A percentile compares a stretch with the other conserved stretches of the same genome.
Evolutionary conservation across 23 red algal genomes (phyloP).

Genomic region (Chondrus crispus): DNA sequence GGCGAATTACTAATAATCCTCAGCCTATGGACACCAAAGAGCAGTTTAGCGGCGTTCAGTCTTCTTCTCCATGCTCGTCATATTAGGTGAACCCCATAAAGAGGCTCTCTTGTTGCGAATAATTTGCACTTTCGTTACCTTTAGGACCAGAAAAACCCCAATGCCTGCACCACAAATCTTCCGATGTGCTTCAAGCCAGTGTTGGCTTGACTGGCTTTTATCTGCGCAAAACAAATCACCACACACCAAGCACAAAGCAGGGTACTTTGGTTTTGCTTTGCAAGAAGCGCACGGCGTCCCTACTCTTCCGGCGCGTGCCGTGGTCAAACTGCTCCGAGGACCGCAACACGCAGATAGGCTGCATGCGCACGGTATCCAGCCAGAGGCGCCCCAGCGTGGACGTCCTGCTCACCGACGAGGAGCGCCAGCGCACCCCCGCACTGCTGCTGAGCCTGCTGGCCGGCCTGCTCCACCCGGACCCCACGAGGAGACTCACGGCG

Average conservation of each 20-base stretch:
- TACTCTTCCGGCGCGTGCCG: background rate
- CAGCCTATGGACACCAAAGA: too few species aligned
- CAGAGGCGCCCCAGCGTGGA: background rate
- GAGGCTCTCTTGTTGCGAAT: conserved; percentile 49
- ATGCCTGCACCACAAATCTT: conserved; percentile 55
- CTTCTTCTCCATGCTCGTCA: conserved; percentile 88
- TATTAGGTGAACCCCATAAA: conserved; percentile 66
- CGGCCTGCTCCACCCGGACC: background rate
- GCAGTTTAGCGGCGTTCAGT: too few species aligned
- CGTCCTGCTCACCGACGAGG: background rate
- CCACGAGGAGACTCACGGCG: background rate
- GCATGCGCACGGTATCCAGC: background rate
- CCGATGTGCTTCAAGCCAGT: conserved; percentile 27
- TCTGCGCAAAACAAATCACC: conserved; percentile 59
- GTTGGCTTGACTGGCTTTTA: background rate
- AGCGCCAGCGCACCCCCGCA: background rate
- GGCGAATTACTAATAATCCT: too few species aligned
- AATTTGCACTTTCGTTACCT: conserved; percentile 51
- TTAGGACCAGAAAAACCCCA: conserved; percentile 67
- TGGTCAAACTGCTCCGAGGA: background rate
- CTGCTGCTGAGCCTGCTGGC: conserved; percentile 15
- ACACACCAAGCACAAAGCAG: conserved; percentile 72
- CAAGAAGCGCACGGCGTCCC: conserved; percentile 56
- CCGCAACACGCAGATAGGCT: background rate
- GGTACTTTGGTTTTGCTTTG: conserved; percentile 2